Base-by-base conservation (phyloP, 768 basidiomycete species). In the Hypholoma sublateritium region DNA sequence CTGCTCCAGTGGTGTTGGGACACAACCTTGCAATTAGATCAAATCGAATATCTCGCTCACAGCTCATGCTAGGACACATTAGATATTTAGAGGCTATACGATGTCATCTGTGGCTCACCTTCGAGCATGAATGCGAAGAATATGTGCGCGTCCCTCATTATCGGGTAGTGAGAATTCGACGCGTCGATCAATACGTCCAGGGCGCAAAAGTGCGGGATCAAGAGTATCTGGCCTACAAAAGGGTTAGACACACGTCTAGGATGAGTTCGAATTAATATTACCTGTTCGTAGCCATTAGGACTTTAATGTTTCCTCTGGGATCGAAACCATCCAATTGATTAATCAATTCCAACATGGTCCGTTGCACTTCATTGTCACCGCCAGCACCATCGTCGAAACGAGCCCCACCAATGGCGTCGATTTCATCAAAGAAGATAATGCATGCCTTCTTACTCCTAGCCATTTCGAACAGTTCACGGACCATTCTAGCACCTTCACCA, bases 271-370 rank as follows among this genome's bases (percentile, higher is more conserved):
- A 48, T 19, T 32, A n/a, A 34, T 70, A 82, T 59, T 52, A 91
- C 93, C 93, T 79, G 78, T 99, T 98, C 6, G 97, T 98, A 28
- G 97, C 97, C 97, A 99, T 99, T 56, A 99, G 80, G 19, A 99
- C 96, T 73, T 99, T 99, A 75, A 99, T 98, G 69, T 98, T 98
- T n/a, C 97, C 97, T 76, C 97, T 77, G 6, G 96, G 89, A 73
- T 98, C 97, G 74, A 99, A 99, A 32, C 97, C 97, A 66, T 99
- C 95, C 70, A 99, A 76, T 72, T 99, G 97, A 70, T 98, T 98
- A 68, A 99, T 98, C 66, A 98, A 76, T 74, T 99, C 97, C 77
- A 99, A 78, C 97, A 99, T 99, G 11, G 97, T 99, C 70, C 97
- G 78, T 74, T 99, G 97, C 42, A 99, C 97, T 69, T 99, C 97